phyloP scores from a whole-genome alignment of 371 early-diverging fungal genomes.

The Entomophthora muscae region DNA sequence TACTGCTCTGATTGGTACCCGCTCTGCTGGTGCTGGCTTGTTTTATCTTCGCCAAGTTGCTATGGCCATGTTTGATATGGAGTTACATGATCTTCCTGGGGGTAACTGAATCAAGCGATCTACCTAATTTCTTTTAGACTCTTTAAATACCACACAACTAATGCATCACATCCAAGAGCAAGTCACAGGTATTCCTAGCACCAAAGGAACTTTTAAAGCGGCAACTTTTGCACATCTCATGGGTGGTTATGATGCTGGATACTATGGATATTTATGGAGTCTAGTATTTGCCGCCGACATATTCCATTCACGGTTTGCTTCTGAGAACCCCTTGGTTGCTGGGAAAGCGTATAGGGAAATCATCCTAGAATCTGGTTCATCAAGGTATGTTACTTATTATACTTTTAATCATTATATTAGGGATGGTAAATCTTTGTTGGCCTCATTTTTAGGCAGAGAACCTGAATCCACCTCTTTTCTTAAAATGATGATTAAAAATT shows the following conservation, averaged over 20 bases:
- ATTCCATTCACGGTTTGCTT: too few relatives aligned
- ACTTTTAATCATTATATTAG: too few relatives aligned
- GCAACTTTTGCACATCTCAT: conserved; percentile 51
- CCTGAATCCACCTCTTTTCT: too few relatives aligned
- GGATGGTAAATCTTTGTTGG: too few relatives aligned
- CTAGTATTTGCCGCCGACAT: conserved; percentile 75
- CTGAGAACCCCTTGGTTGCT: too few relatives aligned
- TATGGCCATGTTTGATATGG: conserved; percentile 60
- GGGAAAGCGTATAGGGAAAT: too few relatives aligned
- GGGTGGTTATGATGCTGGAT: conserved; percentile 69
- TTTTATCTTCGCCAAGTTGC: conserved; percentile 55
- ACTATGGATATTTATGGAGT: conserved; percentile 60
- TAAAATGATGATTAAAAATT: too few relatives aligned
- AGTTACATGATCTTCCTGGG: conserved; percentile 32
- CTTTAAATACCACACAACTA: conserved; percentile 28
- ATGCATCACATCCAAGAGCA: conserved; percentile 41
- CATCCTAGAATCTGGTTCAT: too few relatives aligned
- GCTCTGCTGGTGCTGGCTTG: too few relatives aligned
- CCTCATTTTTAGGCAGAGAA: too few relatives aligned
- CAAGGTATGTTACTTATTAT: too few relatives aligned
- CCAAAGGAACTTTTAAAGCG: conserved; percentile 11
- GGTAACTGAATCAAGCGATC: background rate
- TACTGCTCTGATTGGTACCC: conserved; percentile 23
- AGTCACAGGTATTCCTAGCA: conserved; percentile 31
- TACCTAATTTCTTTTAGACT: conserved; percentile 15